phyloP scores from a whole-genome alignment of 1,139 yeast genomes.

The Chernovozyma aurita region DNA sequence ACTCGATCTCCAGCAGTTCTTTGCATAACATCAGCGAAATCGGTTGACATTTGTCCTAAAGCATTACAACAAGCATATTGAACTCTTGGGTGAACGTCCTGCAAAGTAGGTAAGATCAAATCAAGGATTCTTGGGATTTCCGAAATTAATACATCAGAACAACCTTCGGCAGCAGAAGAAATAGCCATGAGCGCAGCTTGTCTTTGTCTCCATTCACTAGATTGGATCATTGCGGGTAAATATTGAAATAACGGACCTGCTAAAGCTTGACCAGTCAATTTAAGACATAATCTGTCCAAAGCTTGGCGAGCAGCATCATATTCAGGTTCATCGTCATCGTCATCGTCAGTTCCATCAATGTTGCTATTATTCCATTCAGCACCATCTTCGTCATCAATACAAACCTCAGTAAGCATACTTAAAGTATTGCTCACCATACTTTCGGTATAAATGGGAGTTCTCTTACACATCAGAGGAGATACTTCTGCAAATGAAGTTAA shows the following conservation, averaged over 20 bases:
- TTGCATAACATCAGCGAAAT: conserved; percentile 87
- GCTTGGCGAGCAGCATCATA: conserved; percentile 93
- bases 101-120: conserved; percentile 74
- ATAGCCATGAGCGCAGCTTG: conserved; percentile 97
- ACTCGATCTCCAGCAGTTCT: conserved; percentile 73
- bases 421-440: conserved; percentile 71
- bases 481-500: conserved; percentile 88
- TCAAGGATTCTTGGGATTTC: conserved; percentile 82
- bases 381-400: conserved; percentile 78
- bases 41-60: conserved; percentile 96
- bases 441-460: conserved; percentile 67
- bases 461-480: conserved; percentile 92
- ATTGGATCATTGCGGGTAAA: conserved; percentile 75
- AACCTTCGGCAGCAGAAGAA: conserved; percentile 96
- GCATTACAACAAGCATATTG: conserved; percentile 98
- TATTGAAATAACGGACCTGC: conserved; percentile 85
- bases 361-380: conserved; percentile 88
- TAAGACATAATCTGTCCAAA: conserved; percentile 81
- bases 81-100: conserved; percentile 87
- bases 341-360: conserved; percentile 63
- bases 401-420: conserved; percentile 88
- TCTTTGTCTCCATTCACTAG: conserved; percentile 86
- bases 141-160: conserved; percentile 78
- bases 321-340: conserved; percentile 82
- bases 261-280: conserved; percentile 75